Evolutionary conservation across 2,329 filamentous ascomycete genomes (phyloP).

Genomic region (Calonectria multiphialidica): DNA sequence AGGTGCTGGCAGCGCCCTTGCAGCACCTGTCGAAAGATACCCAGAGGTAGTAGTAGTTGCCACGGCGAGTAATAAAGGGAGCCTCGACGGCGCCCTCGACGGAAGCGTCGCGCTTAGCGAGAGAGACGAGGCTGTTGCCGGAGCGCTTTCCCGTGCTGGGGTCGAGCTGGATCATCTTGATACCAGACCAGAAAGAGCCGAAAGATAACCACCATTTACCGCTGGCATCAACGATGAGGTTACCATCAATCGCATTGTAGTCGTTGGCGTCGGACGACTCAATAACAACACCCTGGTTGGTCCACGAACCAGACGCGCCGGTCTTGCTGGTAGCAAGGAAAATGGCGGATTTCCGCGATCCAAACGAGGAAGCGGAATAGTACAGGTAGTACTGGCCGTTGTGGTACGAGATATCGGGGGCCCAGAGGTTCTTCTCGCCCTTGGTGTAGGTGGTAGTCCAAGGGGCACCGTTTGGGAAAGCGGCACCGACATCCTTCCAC

Average conservation of each 20-base stretch:
- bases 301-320: slow-evolving; percentile 26
- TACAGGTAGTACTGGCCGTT: slow-evolving; percentile 48
- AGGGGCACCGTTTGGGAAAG: not conserved
- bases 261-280: not conserved
- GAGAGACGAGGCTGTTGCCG: not conserved
- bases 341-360: slow-evolving; percentile 24
- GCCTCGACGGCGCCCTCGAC: slow-evolving; percentile 41
- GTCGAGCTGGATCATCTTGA: slow-evolving; percentile 45
- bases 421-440: slow-evolving; percentile 53
- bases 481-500: not conserved
- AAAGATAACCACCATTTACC: slow-evolving; percentile 49
- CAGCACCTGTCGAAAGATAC: slow-evolving; percentile 49
- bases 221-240: slow-evolving; percentile 36
- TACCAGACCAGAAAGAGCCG: slow-evolving; percentile 48
- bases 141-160: slow-evolving; percentile 14
- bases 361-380: slow-evolving; percentile 49
- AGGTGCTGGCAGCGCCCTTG: slow-evolving; percentile 31
- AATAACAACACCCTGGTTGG: not conserved
- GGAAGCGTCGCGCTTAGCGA: not conserved
- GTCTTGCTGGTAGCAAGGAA: slow-evolving; percentile 39
- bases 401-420: slow-evolving; percentile 64
- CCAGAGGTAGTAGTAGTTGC: slow-evolving; percentile 49
- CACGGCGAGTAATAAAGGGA: slow-evolving; percentile 44
- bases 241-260: not conserved
- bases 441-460: slow-evolving; percentile 38